A percentile compares a stretch with the other conserved stretches of the same genome.
Evolutionary conservation across 805 yeast species (phyloP).

Genomic region (Pichia eremophila): DNA sequence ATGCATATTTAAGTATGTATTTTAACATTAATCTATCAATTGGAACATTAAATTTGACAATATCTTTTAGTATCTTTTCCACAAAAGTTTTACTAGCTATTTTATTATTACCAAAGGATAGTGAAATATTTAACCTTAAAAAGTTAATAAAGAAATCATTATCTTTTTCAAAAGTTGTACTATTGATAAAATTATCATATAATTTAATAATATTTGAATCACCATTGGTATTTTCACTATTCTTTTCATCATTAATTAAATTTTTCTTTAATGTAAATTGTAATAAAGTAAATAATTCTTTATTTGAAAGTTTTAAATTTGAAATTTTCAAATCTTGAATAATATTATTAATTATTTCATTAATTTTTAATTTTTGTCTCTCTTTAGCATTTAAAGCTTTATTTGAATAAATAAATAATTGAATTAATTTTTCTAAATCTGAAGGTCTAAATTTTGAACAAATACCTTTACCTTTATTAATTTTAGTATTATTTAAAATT

Average conservation of each 20-base stretch:
- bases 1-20: conserved; percentile 6
- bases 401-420: conserved; percentile 5
- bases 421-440: conserved; percentile 8
- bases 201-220: neutral
- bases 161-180: conserved; percentile 2
- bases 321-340: conserved; percentile 4
- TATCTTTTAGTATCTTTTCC: conserved; percentile 2
- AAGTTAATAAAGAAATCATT: conserved; percentile 4
- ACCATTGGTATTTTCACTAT: neutral
- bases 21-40: conserved; percentile 6
- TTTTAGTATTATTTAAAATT: neutral
- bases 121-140: conserved; percentile 5
- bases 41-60: neutral
- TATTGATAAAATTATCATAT: conserved; percentile 3
- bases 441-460: conserved; percentile 5
- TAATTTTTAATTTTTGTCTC: neutral
- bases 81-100: conserved; percentile 1
- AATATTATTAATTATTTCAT: neutral
- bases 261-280: conserved; percentile 3
- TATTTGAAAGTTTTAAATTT: conserved; percentile 5
- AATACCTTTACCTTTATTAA: neutral
- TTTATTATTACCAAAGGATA: neutral
- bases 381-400: neutral
- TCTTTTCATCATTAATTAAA: neutral
- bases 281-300: conserved; percentile 9